These are phyloP conservation scores for Acmispon strigosus DNA, from an alignment of 306 rosid genomes.

Conservation along the genomic window DNA sequence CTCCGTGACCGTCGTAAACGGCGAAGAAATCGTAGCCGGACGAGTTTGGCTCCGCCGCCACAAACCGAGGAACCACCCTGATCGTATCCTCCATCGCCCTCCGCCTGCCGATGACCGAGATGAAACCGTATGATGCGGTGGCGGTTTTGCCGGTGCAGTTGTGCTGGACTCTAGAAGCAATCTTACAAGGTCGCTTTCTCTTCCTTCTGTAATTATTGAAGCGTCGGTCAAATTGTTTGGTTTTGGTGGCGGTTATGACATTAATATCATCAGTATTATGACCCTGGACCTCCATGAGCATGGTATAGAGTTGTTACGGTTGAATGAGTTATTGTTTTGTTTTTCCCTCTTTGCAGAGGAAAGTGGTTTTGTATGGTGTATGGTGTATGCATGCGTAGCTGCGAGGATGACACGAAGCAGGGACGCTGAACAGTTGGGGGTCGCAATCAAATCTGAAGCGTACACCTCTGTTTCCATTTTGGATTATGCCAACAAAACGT, in stretches of 20 bases:
- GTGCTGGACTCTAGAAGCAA: neutral
- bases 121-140: conserved; percentile 31
- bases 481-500: neutral
- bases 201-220: neutral
- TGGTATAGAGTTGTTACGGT: too few relatives aligned
- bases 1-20: conserved; percentile 66
- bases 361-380: neutral
- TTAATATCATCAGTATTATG: neutral
- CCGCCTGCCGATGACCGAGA: conserved; percentile 56
- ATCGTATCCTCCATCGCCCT: conserved; percentile 63
- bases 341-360: neutral
- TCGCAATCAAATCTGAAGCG: conserved; percentile 8
- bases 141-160: neutral
- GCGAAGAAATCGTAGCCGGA: conserved; percentile 39
- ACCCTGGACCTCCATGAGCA: too few relatives aligned
- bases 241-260: neutral
- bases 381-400: neutral
- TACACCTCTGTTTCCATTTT: conserved; percentile 17
- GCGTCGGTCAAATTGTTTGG: neutral
- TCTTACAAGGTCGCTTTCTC: conserved; percentile 18
- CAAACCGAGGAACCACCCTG: conserved; percentile 14
- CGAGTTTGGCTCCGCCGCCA: neutral
- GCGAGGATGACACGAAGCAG: conserved; percentile 1
- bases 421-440: neutral
- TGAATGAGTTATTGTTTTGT: too few relatives aligned